Evolutionary conservation across 1,284 basidiomycete species (phyloP), one percentile per base, ranked within the genome.

Genomic region (Taiwanofungus camphoratus): DNA sequence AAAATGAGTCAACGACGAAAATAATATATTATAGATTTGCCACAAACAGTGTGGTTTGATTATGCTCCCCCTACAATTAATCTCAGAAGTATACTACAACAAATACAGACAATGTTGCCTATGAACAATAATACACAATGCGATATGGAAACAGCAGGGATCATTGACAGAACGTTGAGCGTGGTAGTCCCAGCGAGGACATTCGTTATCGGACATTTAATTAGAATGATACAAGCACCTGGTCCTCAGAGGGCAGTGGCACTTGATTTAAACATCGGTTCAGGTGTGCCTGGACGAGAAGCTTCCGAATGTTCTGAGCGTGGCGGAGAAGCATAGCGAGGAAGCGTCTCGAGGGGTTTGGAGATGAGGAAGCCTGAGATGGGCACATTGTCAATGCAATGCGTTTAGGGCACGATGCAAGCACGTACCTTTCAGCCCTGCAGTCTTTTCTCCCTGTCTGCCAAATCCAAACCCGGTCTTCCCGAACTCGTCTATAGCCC

Each of bases 401-500:
- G 20, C n/a, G 39, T 16, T 42, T 6, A 12, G 31, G 22, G 15
- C 20, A 23, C 6, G 15, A 15, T 29, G 19, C 5, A 35, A 12
- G 7, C n/a, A 60, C 65, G 36, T 42, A 73, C 82, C 81, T 53
- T 68, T 74, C 53, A 79, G 62, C 2, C 68, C 76, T 32, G 86
- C 86, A 35, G 73, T 72, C 66, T 86, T 87, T 67, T 90, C 85
- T n/a, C 80, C 87, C 56, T 81, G 78, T 42, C 76, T 70, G 19
- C 82, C 82, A 57, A 87, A 87, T 15, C 83, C 79, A 45, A 74
- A 71, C 16, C 74, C 71, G 39, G 65, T 20, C 62, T 59, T 74
- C 32, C 51, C 51, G 23, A 48, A 50, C 30, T 52, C 26, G 13
- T 43, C 40, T 22, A 44, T 46, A 22, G 43, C 45, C 32, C 45